Percentiles rank a stretch among this genome's conserved stretches.
These are phyloP conservation scores for Lipomyces yamanashiensis DNA, from an alignment of 805 yeast genomes.

Conservation along the genomic window DNA sequence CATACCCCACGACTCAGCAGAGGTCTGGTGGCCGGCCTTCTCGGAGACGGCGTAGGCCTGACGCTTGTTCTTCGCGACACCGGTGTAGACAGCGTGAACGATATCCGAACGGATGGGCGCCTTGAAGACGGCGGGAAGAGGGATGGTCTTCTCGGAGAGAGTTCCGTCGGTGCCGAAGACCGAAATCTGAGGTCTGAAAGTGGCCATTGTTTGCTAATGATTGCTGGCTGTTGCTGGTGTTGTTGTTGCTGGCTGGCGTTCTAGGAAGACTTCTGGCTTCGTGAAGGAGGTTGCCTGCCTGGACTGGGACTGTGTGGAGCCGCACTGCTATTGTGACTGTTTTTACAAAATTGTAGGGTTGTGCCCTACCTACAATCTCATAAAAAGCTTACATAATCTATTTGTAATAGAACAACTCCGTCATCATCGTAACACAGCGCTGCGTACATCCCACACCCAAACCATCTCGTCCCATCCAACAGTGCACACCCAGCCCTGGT, in stretches of 20 bases:
- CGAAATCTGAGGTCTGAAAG: conserved; percentile 59
- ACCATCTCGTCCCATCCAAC: conserved; percentile 98
- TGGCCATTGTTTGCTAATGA: conserved; percentile 20
- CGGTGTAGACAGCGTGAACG: conserved; percentile 98
- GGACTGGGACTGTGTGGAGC: neutral
- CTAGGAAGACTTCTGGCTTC: neutral
- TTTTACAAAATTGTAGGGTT: conserved; percentile 2
- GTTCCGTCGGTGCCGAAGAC: conserved; percentile 89
- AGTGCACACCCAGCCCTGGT: conserved; percentile 92
- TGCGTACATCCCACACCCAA: conserved; percentile 78
- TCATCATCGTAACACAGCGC: conserved; percentile 3
- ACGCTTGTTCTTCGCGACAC: conserved; percentile 99
- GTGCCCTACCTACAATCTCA: conserved; percentile 7
- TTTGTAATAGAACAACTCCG: neutral
- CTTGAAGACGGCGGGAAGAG: conserved; percentile 98
- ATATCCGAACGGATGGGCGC: conserved; percentile 99
- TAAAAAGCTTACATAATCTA: neutral
- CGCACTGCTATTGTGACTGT: conserved; percentile 20
- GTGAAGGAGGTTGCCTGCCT: neutral
- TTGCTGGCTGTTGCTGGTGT: conserved; percentile 4
- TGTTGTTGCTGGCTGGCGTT: neutral
- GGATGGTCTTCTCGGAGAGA: conserved; percentile 79
- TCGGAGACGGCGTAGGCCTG: conserved; percentile 99
- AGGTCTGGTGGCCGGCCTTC: conserved; percentile 99
- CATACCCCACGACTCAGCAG: conserved; percentile 98